phyloP scores from a whole-genome alignment of 306 rosid species.

The Sesbania bispinosa region DNA sequence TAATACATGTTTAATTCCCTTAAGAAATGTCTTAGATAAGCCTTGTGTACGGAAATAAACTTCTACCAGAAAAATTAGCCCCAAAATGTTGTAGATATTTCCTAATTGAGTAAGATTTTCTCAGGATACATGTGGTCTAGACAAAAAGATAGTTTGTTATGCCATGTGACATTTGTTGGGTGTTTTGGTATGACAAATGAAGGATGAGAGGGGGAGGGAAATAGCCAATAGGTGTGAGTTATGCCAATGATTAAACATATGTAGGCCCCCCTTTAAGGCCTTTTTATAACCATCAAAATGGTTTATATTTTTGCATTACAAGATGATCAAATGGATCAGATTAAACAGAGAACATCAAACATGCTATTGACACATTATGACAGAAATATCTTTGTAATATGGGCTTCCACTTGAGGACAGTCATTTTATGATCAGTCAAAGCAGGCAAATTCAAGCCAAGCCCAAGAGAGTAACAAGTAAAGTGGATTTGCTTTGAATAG shows the following conservation, averaged over 20 bases:
- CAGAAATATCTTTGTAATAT: conserved; percentile 34
- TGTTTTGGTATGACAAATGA: conserved; percentile 21
- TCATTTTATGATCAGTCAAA: conserved; percentile 33
- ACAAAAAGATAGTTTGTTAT: no score
- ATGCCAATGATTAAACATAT: conserved; percentile 21
- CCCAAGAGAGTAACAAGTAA: conserved; percentile 19
- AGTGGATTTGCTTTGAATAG: conserved; percentile 33
- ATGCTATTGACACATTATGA: conserved; percentile 23
- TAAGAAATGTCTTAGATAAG: no score
- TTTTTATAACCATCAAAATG: not conserved
- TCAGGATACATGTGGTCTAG: no score
- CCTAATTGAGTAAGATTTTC: no score
- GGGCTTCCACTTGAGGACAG: conserved; percentile 23
- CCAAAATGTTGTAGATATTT: no score
- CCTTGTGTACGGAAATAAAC: no score
- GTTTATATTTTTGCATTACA: not conserved
- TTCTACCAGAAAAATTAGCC: no score
- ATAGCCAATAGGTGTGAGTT: not conserved
- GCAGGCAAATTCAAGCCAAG: conserved; percentile 13
- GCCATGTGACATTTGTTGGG: conserved; percentile 32
- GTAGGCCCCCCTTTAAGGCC: not conserved
- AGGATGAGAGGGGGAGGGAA: not conserved
- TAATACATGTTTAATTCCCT: no score
- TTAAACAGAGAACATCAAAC: conserved; percentile 5
- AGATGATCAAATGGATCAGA: not conserved